These are phyloP conservation scores for Fusarium sp. DNA, from an alignment of 2,329 filamentous ascomycete species.

Conservation along the genomic window DNA sequence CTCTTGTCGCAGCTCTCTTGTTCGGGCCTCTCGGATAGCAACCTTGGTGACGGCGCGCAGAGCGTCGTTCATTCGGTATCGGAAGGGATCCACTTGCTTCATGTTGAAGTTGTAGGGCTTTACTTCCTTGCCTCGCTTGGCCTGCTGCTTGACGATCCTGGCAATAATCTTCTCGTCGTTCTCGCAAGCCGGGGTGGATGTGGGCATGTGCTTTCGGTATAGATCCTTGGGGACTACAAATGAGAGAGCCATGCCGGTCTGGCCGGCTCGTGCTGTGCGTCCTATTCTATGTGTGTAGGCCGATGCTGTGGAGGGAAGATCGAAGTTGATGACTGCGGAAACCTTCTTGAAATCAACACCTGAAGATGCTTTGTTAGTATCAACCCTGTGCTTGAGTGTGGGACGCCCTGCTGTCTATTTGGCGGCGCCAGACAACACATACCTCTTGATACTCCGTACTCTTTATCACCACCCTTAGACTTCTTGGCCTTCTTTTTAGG, in stretches of 20 bases:
- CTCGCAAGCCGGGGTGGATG: slow-evolving; percentile 78
- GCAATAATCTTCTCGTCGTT: slow-evolving; percentile 87
- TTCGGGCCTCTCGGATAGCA: slow-evolving; percentile 88
- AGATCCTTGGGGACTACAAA: slow-evolving; percentile 87
- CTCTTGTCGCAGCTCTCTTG: slow-evolving; percentile 88
- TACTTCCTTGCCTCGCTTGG: slow-evolving; percentile 81
- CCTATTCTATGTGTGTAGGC: slow-evolving; percentile 98
- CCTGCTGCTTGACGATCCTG: slow-evolving; percentile 83
- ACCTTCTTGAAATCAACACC: slow-evolving; percentile 95
- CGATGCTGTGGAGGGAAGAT: slow-evolving; percentile 87
- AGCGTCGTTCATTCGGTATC: slow-evolving; percentile 94
- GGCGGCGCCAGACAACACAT: slow-evolving; percentile 25
- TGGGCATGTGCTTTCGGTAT: slow-evolving; percentile 91
- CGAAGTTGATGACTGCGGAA: slow-evolving; percentile 95
- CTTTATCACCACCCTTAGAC: slow-evolving; percentile 77
- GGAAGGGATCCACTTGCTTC: slow-evolving; percentile 91
- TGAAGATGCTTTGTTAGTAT: slow-evolving; percentile 38
- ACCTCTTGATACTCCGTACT: slow-evolving; percentile 94
- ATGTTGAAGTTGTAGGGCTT: slow-evolving; percentile 96
- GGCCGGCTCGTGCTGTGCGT: slow-evolving; percentile 89
- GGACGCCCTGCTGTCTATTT: background rate
- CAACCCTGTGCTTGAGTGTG: background rate
- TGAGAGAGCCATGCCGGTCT: slow-evolving; percentile 94
- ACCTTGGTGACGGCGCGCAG: slow-evolving; percentile 90
- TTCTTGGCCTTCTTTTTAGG: slow-evolving; percentile 59